phyloP scores from a whole-genome alignment of 164 flowering plant species.

The Vitis rotundifolia region DNA sequence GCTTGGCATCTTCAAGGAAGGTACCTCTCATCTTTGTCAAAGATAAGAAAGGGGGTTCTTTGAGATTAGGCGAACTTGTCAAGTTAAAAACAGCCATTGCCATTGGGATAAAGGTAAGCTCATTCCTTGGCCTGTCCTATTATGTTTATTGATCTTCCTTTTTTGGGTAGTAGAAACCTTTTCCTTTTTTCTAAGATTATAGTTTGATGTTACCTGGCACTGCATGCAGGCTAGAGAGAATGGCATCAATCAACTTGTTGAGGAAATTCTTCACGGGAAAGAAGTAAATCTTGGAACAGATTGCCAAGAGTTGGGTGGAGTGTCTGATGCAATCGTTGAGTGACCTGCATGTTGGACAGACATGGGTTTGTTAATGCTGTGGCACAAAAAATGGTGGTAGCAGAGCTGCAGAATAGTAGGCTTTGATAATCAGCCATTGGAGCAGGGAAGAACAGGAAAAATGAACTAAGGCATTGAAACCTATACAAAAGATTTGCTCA shows the following conservation, averaged over 20 bases:
- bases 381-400: too few species aligned
- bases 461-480: too few species aligned
- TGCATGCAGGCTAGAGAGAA: conserved; percentile 52
- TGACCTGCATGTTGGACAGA: not conserved
- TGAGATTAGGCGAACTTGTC: conserved; percentile 75
- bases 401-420: too few species aligned
- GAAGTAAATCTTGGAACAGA: not conserved
- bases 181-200: too few species aligned
- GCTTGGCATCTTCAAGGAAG: conserved; percentile 64
- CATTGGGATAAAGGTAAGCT: conserved; percentile 72
- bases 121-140: too few species aligned
- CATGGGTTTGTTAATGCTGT: not conserved
- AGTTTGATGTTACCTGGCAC: too few species aligned
- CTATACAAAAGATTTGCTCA: too few species aligned
- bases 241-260: conserved; percentile 49
- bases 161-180: too few species aligned
- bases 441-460: too few species aligned
- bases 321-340: not conserved
- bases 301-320: not conserved
- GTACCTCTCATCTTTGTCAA: conserved; percentile 66
- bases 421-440: too few species aligned
- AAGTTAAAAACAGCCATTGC: conserved; percentile 85
- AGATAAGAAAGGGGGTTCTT: conserved; percentile 64
- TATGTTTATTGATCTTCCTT: too few species aligned
- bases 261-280: conserved; percentile 31